Conservation (phyloP, 2,329 filamentous ascomycete genomes). For the Alternaria longipes region DNA sequence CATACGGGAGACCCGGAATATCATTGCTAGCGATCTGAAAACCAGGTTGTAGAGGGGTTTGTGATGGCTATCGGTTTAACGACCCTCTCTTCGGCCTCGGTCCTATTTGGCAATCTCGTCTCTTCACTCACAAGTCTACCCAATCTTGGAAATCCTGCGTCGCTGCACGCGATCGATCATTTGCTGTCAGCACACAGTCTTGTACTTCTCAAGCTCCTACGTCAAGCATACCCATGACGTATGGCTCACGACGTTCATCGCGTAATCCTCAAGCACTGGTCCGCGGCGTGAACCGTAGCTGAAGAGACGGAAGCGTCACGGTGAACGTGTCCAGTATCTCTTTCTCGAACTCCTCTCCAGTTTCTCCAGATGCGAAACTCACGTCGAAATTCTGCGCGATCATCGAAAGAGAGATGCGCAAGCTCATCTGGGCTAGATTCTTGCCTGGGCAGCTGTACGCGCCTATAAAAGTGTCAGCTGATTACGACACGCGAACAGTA, state of each 20-base stretch:
- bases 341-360: slow-evolving; percentile 31
- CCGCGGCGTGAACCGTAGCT: slow-evolving; percentile 33
- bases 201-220: background rate
- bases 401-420: slow-evolving; percentile 24
- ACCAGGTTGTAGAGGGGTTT: background rate
- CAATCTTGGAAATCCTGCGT: background rate
- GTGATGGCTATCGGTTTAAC: background rate
- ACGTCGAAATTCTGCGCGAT: slow-evolving; percentile 28
- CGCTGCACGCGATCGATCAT: background rate
- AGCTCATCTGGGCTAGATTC: slow-evolving; percentile 26
- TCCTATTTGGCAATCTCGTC: background rate
- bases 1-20: background rate
- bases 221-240: background rate
- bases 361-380: slow-evolving; percentile 27
- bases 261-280: background rate
- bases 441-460: slow-evolving; percentile 29
- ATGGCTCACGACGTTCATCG: background rate
- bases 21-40: background rate
- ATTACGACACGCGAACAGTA: background rate
- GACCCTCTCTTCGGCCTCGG: background rate
- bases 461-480: slow-evolving; percentile 13
- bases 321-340: slow-evolving; percentile 30
- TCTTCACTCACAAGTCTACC: background rate
- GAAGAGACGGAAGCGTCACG: slow-evolving; percentile 41
- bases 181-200: background rate